Conservation (phyloP, 2,329 filamentous ascomycete genomes). For the Colletotrichum eleusines region DNA sequence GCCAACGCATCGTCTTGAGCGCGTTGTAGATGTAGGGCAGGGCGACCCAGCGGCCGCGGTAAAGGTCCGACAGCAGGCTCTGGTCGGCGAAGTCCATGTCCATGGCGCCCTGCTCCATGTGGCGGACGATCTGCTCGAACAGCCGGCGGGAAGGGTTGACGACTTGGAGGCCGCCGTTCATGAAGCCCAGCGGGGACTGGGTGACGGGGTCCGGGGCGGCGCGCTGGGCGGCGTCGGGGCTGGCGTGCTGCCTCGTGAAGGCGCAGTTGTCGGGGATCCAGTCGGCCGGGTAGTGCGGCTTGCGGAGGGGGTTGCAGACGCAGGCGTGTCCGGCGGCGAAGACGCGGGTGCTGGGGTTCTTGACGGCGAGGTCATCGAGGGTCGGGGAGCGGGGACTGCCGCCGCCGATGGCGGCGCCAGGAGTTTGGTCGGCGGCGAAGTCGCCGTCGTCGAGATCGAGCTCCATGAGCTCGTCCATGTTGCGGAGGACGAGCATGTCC, state of each 20-base stretch:
- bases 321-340: conserved; percentile 89
- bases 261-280: conserved; percentile 73
- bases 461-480: conserved; percentile 96
- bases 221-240: conserved; percentile 61
- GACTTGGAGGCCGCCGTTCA: conserved; percentile 70
- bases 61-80: conserved; percentile 67
- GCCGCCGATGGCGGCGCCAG: conserved; percentile 31
- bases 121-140: conserved; percentile 63
- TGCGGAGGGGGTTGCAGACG: conserved; percentile 85
- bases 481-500: conserved; percentile 85
- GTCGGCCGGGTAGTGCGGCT: conserved; percentile 80
- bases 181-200: conserved; percentile 61
- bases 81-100: conserved; percentile 71
- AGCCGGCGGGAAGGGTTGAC: conserved; percentile 63
- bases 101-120: conserved; percentile 61
- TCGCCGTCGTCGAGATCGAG: conserved; percentile 71
- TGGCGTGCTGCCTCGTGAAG: conserved; percentile 65
- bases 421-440: conserved; percentile 36
- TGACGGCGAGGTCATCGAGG: conserved; percentile 25
- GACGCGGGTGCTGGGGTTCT: conserved; percentile 60
- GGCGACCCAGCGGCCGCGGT: conserved; percentile 66
- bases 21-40: conserved; percentile 73
- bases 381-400: conserved; percentile 20
- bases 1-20: conserved; percentile 69
- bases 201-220: conserved; percentile 57